Evolutionary conservation across 306 rosid genomes (phyloP), one percentile per base, ranked within the genome.

Genomic region (Cicer bijugum): DNA sequence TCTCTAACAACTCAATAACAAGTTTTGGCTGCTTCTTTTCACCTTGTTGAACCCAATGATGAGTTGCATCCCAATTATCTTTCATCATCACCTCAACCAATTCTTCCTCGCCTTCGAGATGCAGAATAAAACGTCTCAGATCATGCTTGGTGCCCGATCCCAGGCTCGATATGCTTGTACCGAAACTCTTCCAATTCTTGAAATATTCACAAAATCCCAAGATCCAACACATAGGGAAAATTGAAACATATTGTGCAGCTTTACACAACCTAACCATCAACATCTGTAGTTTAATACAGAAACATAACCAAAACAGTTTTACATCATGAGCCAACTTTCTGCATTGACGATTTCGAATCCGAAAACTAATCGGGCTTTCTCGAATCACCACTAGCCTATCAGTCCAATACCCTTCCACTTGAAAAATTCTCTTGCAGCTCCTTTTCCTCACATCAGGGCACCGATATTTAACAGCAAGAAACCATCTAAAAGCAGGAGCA

Each of bases 21-120:
- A 62, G 68, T 9, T 86, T 86, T 12, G 98, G 96, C 55, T 85
- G 76, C 66, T 48, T 59, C 46, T 83, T 91, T 71, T 83, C 85
- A 19, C 93, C 98, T 60, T 33, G 80, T 48, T 72, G 83, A 77
- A 93, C 72, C 96, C 96, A 86, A 17, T 86, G 88, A 59, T 72
- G 53, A 10, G 96, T 89, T 8, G 96, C 93, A 60, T 89, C 88
- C n/a, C 83, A 55, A 38, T 89, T 89, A 14, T 81, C 64, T 67
- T 70, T 82, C 77, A 87, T 19, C 93, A 91, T 91, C 78, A 84
- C 76, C 48, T 44, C 82, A 76, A 86, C 94, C 9, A 93, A 83
- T 9, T 76, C 88, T 55, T 91, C 87, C 81, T 93, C 98, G 7
- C 97, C 98, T 84, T 89, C 94, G 19, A 93, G 98, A 82, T 89